phyloP scores from a whole-genome alignment of 2,329 filamentous ascomycete species.

The Microsporum canis region DNA sequence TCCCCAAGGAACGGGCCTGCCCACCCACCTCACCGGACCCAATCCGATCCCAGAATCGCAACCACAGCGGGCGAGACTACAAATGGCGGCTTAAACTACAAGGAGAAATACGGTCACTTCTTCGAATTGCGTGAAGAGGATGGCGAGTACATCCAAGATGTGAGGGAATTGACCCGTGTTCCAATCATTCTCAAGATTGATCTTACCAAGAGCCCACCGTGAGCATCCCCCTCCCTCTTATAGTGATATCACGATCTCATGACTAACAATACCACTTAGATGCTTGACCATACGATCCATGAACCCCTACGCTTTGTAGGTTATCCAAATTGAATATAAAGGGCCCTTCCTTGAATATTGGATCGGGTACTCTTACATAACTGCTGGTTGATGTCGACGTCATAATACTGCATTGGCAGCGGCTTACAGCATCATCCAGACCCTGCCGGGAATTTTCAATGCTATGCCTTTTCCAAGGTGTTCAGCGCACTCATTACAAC shows the following conservation, averaged over 20 bases:
- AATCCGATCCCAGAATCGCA: conserved; percentile 85
- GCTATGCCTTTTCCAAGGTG: neutral
- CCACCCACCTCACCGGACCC: conserved; percentile 68
- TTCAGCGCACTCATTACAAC: neutral
- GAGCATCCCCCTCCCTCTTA: conserved; percentile 36
- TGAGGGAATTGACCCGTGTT: conserved; percentile 92
- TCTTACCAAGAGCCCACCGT: conserved; percentile 97
- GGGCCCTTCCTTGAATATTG: neutral
- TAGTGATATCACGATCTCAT: neutral
- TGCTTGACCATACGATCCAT: conserved; percentile 42
- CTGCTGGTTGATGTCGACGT: neutral
- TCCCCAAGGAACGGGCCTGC: conserved; percentile 67
- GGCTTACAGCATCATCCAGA: neutral
- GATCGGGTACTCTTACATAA: neutral
- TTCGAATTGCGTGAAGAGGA: conserved; percentile 86
- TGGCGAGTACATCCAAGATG: conserved; percentile 95
- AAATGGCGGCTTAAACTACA: conserved; percentile 73
- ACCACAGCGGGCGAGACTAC: conserved; percentile 54
- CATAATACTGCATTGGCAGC: neutral
- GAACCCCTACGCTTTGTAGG: conserved; percentile 41
- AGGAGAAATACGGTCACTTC: conserved; percentile 88
- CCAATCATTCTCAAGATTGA: conserved; percentile 99
- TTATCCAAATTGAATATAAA: neutral
- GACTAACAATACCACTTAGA: conserved; percentile 17
- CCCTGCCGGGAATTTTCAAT: neutral